Evolutionary conservation across 139 green algal species (phyloP).

Genomic region (Haematococcus lacustris): DNA sequence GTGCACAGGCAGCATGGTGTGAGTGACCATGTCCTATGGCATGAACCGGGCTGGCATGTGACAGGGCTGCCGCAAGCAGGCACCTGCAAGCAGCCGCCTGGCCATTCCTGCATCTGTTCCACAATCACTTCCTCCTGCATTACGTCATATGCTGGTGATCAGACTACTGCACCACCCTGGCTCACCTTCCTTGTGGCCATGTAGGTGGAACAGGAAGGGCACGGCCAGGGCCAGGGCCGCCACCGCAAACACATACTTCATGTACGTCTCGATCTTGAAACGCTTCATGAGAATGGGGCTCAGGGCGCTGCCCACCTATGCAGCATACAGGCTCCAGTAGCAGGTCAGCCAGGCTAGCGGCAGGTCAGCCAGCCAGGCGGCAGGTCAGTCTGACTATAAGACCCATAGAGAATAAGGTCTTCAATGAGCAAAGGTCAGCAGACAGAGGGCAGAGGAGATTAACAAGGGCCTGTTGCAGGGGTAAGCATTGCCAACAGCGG

Average conservation of each 20-base stretch:
- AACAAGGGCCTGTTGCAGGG: not conserved
- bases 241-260: constrained; percentile 64
- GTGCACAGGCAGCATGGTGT: no score
- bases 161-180: not conserved
- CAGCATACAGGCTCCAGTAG: not conserved
- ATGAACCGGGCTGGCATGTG: no score
- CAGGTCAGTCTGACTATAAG: not conserved
- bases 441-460: no score
- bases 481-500: not conserved
- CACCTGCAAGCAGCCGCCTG: not conserved
- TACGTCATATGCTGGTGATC: not conserved
- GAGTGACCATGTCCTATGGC: no score
- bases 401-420: not conserved
- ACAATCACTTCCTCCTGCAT: not conserved
- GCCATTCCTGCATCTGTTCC: not conserved
- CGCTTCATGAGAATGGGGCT: constrained; percentile 43
- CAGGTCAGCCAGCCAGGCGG: not conserved
- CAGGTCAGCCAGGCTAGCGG: not conserved
- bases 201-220: constrained; percentile 27
- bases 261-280: constrained; percentile 62
- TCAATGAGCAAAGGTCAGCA: not conserved
- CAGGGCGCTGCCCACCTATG: constrained; percentile 24
- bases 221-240: constrained; percentile 45
- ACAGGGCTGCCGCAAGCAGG: no score
- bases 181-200: not conserved